phyloP scores from a whole-genome alignment of 495 filamentous ascomycete genomes.

The Pseudoneurospora amorphoporcata region DNA sequence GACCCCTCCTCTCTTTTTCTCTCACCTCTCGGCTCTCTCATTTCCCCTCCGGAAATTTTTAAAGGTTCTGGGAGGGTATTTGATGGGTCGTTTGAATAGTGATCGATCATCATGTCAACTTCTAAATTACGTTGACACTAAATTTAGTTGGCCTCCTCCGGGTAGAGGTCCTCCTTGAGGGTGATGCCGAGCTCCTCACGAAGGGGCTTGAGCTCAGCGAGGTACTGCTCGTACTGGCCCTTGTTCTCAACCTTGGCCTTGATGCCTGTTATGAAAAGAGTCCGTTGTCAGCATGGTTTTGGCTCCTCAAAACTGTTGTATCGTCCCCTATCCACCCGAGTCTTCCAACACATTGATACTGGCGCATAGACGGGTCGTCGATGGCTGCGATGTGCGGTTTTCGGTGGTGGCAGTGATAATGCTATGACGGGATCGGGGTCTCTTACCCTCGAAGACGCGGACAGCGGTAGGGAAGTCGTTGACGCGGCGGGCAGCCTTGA shows the following conservation, averaged over 20 bases:
- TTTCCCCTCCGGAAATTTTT: not conserved
- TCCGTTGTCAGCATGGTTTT: not conserved
- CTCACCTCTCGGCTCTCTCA: not conserved
- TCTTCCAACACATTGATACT: not conserved
- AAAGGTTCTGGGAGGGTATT: not conserved
- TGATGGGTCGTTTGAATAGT: constrained; percentile 3
- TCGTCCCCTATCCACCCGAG: not conserved
- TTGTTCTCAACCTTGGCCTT: constrained; percentile 99
- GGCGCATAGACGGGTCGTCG: not conserved
- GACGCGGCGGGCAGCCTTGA: constrained; percentile 85
- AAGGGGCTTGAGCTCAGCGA: constrained; percentile 80
- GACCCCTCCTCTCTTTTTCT: not conserved
- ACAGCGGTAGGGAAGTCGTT: constrained; percentile 99
- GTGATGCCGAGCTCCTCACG: constrained; percentile 87
- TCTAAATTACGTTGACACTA: not conserved
- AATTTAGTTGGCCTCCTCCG: constrained; percentile 48
- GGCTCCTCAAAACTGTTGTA: not conserved
- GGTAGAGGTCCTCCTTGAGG: constrained; percentile 92
- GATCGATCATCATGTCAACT: not conserved
- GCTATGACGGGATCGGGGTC: not conserved
- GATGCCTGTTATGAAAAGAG: constrained; percentile 52
- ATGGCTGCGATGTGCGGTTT: constrained; percentile 1
- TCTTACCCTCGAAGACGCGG: constrained; percentile 88
- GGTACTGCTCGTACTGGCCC: constrained; percentile 95
- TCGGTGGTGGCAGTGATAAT: constrained; percentile 3